Evolutionary conservation across 176 grass and related monocot genomes (phyloP), one percentile per base, ranked within the genome.

Genomic region (Rhynchospora breviuscula): DNA sequence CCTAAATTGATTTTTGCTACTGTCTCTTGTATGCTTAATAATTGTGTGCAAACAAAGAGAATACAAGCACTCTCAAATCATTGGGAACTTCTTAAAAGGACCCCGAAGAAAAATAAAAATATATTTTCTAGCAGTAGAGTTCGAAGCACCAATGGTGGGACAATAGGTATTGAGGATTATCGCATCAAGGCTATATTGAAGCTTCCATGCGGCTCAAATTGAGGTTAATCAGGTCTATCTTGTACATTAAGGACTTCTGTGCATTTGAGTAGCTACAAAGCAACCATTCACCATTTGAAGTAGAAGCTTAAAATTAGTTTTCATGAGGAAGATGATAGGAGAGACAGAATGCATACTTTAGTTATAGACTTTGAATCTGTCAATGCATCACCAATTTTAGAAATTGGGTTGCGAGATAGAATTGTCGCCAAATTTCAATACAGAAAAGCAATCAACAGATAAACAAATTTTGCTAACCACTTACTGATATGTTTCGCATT

Each of bases 341-440:
- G 48, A 40, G 59, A 33, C 17, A 23, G 61, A 43, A 33, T 6
- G 14, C 25, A 22, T 85, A 98, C 95, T 90, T 98, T 98, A 76
- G 88, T 94, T 78, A 98, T 81, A 81, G 95, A 91, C 75, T 88
- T 94, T 40, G 87, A 85, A 88, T 92, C 90, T 66, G 54, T 43
- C 86, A 98, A 90, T 72, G 90, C 69, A 88, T 88, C 82, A 71
- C 95, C 92, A 22, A 98, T 86, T 62, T 93, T 63, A 69, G 85
- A 26, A 76, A 98, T 53, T 78, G 95, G 95, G 57, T 98, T 94
- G 74, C 88, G 89, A 82, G 95, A 98, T 25, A 98, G 89, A 94
- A 94, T 92, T 98, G 84, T 57, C 77, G 56, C 72, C 19, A 69
- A 90, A 62, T 26, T 92, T 83, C 85, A 6, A 71, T 85, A 52